Conservation (phyloP, 225 moss, liverwort and hornwort genomes). For the Physcomitrium patens region DNA sequence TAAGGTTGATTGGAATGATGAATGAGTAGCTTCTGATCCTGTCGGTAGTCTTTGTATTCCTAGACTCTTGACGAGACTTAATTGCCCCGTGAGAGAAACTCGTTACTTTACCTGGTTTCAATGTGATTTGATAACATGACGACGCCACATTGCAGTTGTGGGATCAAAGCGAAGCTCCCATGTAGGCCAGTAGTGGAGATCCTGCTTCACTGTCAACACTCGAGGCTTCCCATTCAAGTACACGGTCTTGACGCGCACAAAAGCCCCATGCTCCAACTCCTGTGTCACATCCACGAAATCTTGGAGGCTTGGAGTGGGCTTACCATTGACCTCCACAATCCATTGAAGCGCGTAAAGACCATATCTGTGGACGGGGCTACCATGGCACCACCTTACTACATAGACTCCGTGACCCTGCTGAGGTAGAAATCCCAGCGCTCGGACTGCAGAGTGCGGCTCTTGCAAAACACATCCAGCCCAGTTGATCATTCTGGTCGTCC, state of each 20-base stretch:
- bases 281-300: conserved; percentile 75
- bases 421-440: conserved; percentile 79
- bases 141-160: conserved; percentile 68
- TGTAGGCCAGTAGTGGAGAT: conserved; percentile 93
- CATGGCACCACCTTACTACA: conserved; percentile 86
- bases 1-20: too few relatives aligned
- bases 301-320: conserved; percentile 75
- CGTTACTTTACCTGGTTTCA: conserved; percentile 34
- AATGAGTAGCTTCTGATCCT: too few relatives aligned
- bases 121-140: conserved; percentile 68
- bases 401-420: conserved; percentile 97
- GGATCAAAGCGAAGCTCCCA: conserved; percentile 84
- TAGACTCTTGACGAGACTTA: too few relatives aligned
- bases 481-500: conserved; percentile 84
- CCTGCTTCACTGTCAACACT: conserved; percentile 88
- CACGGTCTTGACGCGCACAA: conserved; percentile 86
- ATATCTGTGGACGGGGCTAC: conserved; percentile 83
- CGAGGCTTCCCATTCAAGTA: conserved; percentile 85
- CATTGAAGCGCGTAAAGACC: conserved; percentile 82
- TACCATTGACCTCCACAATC: conserved; percentile 92
- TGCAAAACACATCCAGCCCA: conserved; percentile 90
- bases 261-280: conserved; percentile 74
- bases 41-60: too few relatives aligned
- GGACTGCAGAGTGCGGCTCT: conserved; percentile 85
- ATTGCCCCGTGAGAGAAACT: too few relatives aligned